Evolutionary conservation across 495 filamentous ascomycete species (phyloP), one percentile per base, ranked within the genome.

Genomic region (Clavariopsis aquatica): DNA sequence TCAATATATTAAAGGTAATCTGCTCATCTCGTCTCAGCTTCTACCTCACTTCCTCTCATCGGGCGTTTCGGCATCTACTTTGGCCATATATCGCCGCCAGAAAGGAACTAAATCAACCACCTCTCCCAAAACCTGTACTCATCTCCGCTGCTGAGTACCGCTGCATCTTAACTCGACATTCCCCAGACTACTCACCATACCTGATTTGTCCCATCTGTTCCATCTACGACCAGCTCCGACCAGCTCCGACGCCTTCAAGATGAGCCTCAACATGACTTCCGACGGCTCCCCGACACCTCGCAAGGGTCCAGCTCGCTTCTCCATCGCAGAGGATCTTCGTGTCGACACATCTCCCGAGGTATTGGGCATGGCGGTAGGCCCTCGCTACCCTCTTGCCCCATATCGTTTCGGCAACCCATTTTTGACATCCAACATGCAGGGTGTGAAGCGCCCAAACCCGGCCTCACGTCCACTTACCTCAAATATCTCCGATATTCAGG

Each of bases 241-340:
- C 12, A 34, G 12, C 31, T 34, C 31, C 6, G 20, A 29, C 17
- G 23, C 19, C 38, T 54, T 43, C 62, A 64, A 58, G 46, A 71
- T 66, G 66, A 66, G 62, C 34, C 31, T 65, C 49, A 72, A 64
- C 41, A 72, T 72, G 28, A 62, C 70, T 3, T 69, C 63, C 31
- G 68, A 72, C 54, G 68, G 70, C n/a, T 73, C 71, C 36, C 71
- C 71, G 1, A 71, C 71, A 8, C 71, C 65, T 23, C 71, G 71
- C 54, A 73, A 73, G 34, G 28, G 43, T 43, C 26, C 62, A 13
- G 26, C 43, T 24, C 52, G 65, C 45, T 69, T 69, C 54, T 52
- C 47, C 46, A 53, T 58, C 27, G 51, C 67, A 17, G 66, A 71
- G 27, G 69, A 69, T 51, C 57, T 66, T 31, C 52, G 46, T 36